phyloP scores from a whole-genome alignment of 2,329 filamentous ascomycete genomes.

The Fusarium agapanthi region DNA sequence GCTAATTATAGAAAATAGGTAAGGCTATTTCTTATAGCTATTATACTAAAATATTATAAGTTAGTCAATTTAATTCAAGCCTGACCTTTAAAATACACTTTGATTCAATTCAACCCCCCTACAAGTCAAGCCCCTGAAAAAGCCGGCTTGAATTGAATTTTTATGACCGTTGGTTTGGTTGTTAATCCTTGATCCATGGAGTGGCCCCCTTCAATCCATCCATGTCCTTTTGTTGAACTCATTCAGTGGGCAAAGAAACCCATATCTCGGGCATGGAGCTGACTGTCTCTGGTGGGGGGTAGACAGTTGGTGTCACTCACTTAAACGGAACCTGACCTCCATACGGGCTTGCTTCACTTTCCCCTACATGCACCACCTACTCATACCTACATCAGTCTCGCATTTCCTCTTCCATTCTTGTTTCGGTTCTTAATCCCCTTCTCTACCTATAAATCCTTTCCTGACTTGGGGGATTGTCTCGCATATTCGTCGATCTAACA shows the following conservation, averaged over 20 bases:
- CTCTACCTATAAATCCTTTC: not conserved
- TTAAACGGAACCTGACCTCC: constrained; percentile 15
- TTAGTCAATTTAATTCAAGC: too few species aligned
- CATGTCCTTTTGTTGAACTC: not conserved
- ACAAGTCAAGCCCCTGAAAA: too few species aligned
- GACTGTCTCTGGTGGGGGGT: constrained; percentile 15
- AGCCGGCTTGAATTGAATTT: too few species aligned
- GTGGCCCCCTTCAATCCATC: not conserved
- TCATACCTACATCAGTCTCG: constrained; percentile 18
- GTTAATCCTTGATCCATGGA: constrained; percentile 27
- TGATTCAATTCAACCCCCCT: too few species aligned
- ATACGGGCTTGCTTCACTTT: constrained; percentile 15
- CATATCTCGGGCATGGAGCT: not conserved
- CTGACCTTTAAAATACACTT: too few species aligned
- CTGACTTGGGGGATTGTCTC: not conserved
- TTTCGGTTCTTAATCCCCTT: constrained; percentile 10
- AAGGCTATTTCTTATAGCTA: too few species aligned
- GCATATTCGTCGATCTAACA: constrained; percentile 2
- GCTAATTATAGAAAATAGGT: too few species aligned
- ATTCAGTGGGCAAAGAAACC: not conserved
- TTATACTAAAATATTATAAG: too few species aligned
- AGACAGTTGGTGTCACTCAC: constrained; percentile 7
- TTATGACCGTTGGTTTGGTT: too few species aligned
- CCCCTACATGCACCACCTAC: not conserved
- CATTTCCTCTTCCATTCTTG: constrained; percentile 7